Evolutionary conservation across 2,329 filamentous ascomycete species (phyloP), one percentile per base, ranked within the genome.

Genomic region (Verticillium dahliae): DNA sequence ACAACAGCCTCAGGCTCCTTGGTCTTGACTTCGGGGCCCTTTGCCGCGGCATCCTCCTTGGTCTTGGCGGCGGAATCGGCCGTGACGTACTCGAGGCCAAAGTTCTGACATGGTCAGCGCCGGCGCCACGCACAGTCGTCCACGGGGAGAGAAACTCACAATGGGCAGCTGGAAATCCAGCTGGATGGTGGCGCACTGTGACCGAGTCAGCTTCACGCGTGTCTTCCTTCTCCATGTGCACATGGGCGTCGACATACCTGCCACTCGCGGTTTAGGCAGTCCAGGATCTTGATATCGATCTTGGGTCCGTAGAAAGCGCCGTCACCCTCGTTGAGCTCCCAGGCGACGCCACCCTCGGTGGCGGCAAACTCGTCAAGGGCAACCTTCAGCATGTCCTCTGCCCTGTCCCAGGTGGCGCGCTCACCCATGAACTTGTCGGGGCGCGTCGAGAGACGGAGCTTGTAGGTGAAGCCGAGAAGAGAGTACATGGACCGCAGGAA

Each of bases 221-320:
- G 6, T 6, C 0, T 1, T 56, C 27, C 31, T 56, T 13, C 31
- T 34, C 6, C 13, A 34, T 6, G n/a, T n/a, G 11, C 22, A 22
- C n/a, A 14, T 6, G 7, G 13, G 15, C 6, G 13, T 34, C 6
- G n/a, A 35, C 54, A 15, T 56, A 56, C 54, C 54, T 59, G 58
- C 39, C 50, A 45, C 58, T 45, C 50, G 27, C 58, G 31, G 75
- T 87, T 87, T 67, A 97, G 81, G 56, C 91, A 91, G 76, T 97
- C 94, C 59, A 88, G 89, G 71, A 99, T 93, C 64, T 91, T 96
- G 71, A 99, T 95, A 70, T 99, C 95, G 69, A 98, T 97, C 85
- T 99, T 99, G 59, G 95, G 95, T 1, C 95, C 95, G 75, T 99
- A 99, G 79, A 98, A 99, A 60, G 95, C 95, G 72, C 95, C 95